A percentile compares a stretch with the other conserved stretches of the same genome.
phyloP scores from a whole-genome alignment of 495 filamentous ascomycete species.

The Thozetella sp. region DNA sequence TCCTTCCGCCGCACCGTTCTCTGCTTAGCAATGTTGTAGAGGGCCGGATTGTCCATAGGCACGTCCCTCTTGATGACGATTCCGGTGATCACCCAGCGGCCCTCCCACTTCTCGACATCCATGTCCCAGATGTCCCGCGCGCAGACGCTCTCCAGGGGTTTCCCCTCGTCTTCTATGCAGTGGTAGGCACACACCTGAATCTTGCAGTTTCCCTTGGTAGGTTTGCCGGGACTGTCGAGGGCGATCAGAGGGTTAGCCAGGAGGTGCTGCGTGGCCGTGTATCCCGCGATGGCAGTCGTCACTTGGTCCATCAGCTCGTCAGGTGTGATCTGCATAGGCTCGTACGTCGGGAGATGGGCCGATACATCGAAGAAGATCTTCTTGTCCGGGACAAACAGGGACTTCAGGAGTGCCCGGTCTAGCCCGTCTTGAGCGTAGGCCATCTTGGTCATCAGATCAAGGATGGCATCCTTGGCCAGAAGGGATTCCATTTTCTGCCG shows the following conservation, averaged over 20 bases:
- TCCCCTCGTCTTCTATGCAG: background rate
- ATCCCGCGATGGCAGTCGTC: background rate
- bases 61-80: background rate
- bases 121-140: background rate
- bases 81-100: background rate
- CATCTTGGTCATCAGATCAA: background rate
- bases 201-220: background rate
- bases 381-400: background rate
- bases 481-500: background rate
- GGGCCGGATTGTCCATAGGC: background rate
- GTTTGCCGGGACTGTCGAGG: background rate
- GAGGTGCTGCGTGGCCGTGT: background rate
- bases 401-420: background rate
- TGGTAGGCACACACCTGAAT: background rate
- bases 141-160: background rate
- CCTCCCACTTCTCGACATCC: background rate
- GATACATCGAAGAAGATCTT: background rate
- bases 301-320: constrained; percentile 1
- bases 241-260: background rate
- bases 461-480: constrained; percentile 1
- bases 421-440: background rate
- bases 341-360: background rate
- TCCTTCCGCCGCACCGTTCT: background rate
- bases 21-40: background rate
- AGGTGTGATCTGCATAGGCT: background rate